A percentile compares a stretch with the other conserved stretches of the same genome.
These are phyloP conservation scores for Sonneratia caseolaris DNA, from an alignment of 345 rosid genomes.

Conservation along the genomic window DNA sequence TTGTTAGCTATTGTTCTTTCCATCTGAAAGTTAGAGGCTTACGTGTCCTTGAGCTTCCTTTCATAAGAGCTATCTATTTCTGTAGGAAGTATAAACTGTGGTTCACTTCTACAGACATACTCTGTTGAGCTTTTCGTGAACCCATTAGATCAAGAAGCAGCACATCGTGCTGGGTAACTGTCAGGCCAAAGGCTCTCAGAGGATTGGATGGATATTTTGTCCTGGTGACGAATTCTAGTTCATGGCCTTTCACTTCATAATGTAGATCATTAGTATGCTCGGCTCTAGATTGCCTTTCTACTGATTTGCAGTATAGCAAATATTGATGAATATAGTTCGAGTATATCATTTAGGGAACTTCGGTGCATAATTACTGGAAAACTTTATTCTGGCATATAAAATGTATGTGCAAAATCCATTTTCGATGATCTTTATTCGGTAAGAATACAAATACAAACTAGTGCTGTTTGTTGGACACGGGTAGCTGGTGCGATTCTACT, in stretches of 20 bases:
- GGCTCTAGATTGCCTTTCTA: neutral
- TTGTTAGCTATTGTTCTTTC: no score
- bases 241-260: neutral
- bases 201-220: neutral
- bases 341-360: neutral
- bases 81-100: no score
- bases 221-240: neutral
- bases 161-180: no score
- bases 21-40: no score
- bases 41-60: no score
- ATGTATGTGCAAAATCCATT: slow-evolving; percentile 3
- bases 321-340: neutral
- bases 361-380: neutral
- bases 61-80: no score
- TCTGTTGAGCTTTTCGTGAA: neutral
- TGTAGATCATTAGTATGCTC: neutral
- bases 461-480: neutral
- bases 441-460: neutral
- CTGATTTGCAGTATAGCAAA: neutral
- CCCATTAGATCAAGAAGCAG: neutral
- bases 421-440: neutral
- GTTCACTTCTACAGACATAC: no score
- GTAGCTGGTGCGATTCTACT: neutral
- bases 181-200: no score
- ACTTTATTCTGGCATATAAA: neutral